A percentile compares a stretch with the other conserved stretches of the same genome.
Evolutionary conservation across 371 early-diverging fungal species (phyloP).

Genomic region (Mortierella sp.): DNA sequence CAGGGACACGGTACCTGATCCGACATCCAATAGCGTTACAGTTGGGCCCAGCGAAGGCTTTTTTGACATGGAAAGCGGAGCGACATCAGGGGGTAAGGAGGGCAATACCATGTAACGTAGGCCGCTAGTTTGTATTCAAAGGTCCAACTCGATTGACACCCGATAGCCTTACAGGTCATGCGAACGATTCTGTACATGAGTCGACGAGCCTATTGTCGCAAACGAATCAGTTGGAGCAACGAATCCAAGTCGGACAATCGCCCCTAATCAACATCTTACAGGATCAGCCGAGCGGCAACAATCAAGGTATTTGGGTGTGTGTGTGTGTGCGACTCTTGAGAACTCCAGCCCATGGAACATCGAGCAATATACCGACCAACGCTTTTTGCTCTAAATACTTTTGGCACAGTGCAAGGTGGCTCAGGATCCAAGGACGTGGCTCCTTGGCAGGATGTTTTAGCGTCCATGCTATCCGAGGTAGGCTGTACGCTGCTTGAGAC

Average conservation of each 20-base stretch:
- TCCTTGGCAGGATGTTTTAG: constrained; percentile 45
- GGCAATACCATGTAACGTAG: no score
- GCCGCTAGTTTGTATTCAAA: neutral
- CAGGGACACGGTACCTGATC: neutral
- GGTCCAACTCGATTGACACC: neutral
- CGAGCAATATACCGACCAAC: neutral
- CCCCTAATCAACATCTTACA: neutral
- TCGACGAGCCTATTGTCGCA: neutral
- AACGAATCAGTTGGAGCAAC: neutral
- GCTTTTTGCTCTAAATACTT: neutral
- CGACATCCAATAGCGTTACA: neutral
- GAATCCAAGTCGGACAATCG: neutral
- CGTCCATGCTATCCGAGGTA: constrained; percentile 43
- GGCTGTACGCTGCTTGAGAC: neutral
- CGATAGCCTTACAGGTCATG: neutral
- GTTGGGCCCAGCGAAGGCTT: constrained; percentile 7
- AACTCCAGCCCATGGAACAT: constrained; percentile 1
- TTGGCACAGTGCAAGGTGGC: constrained; percentile 6
- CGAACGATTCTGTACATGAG: neutral
- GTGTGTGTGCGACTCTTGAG: neutral
- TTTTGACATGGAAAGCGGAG: constrained; percentile 16
- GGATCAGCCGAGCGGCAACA: neutral
- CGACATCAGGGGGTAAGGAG: constrained; percentile 5
- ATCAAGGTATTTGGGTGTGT: constrained; percentile 3
- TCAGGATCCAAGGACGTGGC: neutral